A percentile compares a stretch with the other conserved stretches of the same genome.
Conservation (phyloP, 805 yeast species). For the Wickerhamomyces bovis region DNA sequence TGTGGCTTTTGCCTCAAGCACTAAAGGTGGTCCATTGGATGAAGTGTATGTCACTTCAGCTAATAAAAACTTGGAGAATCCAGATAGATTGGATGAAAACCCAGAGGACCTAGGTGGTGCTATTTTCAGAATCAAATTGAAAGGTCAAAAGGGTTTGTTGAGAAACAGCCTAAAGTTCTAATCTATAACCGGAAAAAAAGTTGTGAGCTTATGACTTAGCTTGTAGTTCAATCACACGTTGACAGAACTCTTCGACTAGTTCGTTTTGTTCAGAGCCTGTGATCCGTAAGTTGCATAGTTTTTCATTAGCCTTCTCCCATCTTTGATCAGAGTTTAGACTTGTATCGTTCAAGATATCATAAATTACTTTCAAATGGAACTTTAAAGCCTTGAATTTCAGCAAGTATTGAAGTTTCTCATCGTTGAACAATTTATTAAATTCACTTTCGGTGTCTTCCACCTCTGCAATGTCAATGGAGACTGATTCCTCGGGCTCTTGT, state of each 20-base stretch:
- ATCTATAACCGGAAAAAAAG: background rate
- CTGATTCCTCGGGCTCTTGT: background rate
- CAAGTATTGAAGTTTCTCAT: conserved; percentile 38
- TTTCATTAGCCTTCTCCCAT: conserved; percentile 51
- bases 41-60: conserved; percentile 69
- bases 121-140: conserved; percentile 41
- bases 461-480: background rate
- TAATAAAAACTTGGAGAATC: conserved; percentile 40
- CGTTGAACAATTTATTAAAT: conserved; percentile 30
- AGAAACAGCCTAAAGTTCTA: conserved; percentile 17
- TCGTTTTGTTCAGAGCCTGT: conserved; percentile 66
- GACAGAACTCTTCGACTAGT: conserved; percentile 64
- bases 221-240: conserved; percentile 14
- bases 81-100: conserved; percentile 23
- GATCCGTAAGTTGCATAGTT: conserved; percentile 50
- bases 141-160: conserved; percentile 29
- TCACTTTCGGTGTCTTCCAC: conserved; percentile 10
- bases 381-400: conserved; percentile 49
- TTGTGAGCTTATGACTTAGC: background rate
- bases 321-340: conserved; percentile 48
- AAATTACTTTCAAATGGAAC: conserved; percentile 45
- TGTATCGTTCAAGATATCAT: conserved; percentile 43
- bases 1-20: conserved; percentile 59
- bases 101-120: conserved; percentile 58
- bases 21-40: conserved; percentile 26